Percentiles rank a stretch among this genome's conserved stretches.
These are phyloP conservation scores for Cyberlindnera euphorbiae DNA, from an alignment of 805 yeast species.

Conservation along the genomic window DNA sequence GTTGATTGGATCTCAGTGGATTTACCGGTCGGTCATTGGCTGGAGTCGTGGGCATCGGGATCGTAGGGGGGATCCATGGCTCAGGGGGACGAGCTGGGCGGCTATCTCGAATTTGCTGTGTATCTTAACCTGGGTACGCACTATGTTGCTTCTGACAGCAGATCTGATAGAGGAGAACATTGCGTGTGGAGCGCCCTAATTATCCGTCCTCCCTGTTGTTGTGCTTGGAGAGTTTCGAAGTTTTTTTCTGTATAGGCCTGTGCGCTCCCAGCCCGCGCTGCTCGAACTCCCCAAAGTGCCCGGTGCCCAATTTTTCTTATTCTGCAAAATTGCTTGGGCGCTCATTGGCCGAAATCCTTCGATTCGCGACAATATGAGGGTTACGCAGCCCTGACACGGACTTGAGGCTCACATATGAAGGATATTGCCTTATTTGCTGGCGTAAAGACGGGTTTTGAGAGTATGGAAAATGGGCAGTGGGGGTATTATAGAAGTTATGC, in stretches of 20 bases:
- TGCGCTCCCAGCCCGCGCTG: background rate
- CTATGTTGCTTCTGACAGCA: conserved; percentile 29
- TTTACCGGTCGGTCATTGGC: conserved; percentile 8
- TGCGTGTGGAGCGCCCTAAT: conserved; percentile 5
- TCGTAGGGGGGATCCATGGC: background rate
- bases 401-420: background rate
- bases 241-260: conserved; percentile 3
- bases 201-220: background rate
- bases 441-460: too few species aligned
- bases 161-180: conserved; percentile 30
- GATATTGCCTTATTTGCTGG: background rate
- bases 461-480: too few species aligned
- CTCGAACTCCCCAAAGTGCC: conserved; percentile 2
- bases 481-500: too few species aligned
- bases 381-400: conserved; percentile 8
- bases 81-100: background rate
- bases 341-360: conserved; percentile 23
- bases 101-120: background rate
- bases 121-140: conserved; percentile 12
- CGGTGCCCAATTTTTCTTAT: conserved; percentile 12
- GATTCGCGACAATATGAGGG: conserved; percentile 2
- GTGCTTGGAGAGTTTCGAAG: conserved; percentile 6
- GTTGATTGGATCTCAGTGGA: background rate
- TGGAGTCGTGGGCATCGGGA: conserved; percentile 1
- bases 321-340: conserved; percentile 16